A percentile compares a stretch with the other conserved stretches of the same genome.
Evolutionary conservation across 2,329 filamentous ascomycete species (phyloP).

Genomic region (Ophiostoma sp.): DNA sequence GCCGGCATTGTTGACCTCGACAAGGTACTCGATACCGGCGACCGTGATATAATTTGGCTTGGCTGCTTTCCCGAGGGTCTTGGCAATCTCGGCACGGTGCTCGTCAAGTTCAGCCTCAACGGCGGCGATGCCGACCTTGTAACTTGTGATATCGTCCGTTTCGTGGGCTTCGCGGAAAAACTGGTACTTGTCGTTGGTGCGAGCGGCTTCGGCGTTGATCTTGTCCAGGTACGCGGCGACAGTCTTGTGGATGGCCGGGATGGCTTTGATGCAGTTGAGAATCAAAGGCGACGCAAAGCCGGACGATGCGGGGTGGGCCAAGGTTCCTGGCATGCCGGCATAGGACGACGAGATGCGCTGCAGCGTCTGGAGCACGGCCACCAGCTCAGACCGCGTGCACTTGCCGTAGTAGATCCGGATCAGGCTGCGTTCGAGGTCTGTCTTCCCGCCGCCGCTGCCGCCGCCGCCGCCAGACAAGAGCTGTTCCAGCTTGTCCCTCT

Average conservation of each 20-base stretch:
- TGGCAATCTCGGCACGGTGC: constrained; percentile 65
- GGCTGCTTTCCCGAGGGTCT: constrained; percentile 63
- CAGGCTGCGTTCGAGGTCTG: constrained; percentile 85
- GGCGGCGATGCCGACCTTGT: constrained; percentile 84
- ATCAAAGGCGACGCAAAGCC: constrained; percentile 69
- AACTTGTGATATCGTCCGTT: constrained; percentile 79
- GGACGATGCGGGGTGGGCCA: constrained; percentile 27
- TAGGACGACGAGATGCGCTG: constrained; percentile 78
- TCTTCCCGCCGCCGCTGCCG: constrained; percentile 45
- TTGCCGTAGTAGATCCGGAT: constrained; percentile 97
- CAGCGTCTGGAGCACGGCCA: constrained; percentile 77
- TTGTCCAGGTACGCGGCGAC: constrained; percentile 72
- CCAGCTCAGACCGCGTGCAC: constrained; percentile 81
- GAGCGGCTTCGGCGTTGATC: constrained; percentile 79
- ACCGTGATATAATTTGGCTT: constrained; percentile 71
- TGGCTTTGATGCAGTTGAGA: constrained; percentile 62
- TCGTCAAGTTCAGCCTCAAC: constrained; percentile 84
- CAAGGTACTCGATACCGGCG: constrained; percentile 86
- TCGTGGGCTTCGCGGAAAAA: constrained; percentile 88
- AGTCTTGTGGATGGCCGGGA: constrained; percentile 70
- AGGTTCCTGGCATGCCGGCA: constrained; percentile 36
- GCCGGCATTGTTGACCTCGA: constrained; percentile 73
- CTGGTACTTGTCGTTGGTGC: constrained; percentile 81
- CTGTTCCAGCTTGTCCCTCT: constrained; percentile 67
- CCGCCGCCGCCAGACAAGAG: constrained; percentile 45